phyloP scores from a whole-genome alignment of 257 asterid genomes.

The Forsythia suspensa region DNA sequence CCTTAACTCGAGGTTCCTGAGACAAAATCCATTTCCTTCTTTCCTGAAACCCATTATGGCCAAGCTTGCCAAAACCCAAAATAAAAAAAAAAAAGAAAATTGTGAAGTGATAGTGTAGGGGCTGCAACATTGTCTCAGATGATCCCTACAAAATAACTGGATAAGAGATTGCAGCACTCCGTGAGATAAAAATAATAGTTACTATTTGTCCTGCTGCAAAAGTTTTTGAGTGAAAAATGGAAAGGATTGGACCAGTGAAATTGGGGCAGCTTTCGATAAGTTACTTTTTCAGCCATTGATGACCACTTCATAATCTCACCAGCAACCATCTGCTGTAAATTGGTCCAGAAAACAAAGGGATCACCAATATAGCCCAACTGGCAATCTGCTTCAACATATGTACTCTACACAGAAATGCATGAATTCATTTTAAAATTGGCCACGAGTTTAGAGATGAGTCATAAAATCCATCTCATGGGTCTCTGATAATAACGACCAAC shows the following conservation, averaged over 20 bases:
- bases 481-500: not conserved
- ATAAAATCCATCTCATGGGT: not conserved
- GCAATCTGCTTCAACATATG: not conserved
- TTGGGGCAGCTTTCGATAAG: not conserved
- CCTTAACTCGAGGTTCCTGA: not conserved
- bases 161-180: not conserved
- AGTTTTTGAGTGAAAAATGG: not conserved
- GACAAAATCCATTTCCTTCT: not conserved
- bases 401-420: not conserved
- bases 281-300: not conserved
- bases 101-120: not conserved
- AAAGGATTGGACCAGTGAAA: not conserved
- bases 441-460: not conserved
- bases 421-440: conserved; percentile 7
- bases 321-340: conserved; percentile 2
- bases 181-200: too few relatives aligned
- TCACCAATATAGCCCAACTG: not conserved
- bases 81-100: not conserved
- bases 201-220: not conserved
- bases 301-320: not conserved
- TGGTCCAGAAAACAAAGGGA: not conserved
- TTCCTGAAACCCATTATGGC: not conserved
- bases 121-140: not conserved
- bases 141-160: not conserved
- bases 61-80: not conserved